Evolutionary conservation across 2,329 filamentous ascomycete species (phyloP).

Genomic region (Ilyonectria robusta): DNA sequence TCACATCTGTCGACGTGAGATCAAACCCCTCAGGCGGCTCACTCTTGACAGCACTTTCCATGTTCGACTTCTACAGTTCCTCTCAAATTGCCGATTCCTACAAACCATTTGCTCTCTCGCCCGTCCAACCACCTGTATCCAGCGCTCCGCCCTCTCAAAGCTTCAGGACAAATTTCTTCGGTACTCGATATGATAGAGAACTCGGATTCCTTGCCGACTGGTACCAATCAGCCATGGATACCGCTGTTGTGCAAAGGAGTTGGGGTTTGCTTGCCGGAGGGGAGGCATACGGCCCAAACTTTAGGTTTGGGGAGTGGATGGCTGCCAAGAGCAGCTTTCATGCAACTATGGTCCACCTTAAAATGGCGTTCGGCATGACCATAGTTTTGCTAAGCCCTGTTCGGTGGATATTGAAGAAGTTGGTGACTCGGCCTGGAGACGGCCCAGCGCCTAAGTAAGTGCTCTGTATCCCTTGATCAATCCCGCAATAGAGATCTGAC

Average conservation of each 20-base stretch:
- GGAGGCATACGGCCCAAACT: background rate
- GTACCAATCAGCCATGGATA: background rate
- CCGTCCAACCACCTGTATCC: background rate
- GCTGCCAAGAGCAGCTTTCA: background rate
- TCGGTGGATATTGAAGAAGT: background rate
- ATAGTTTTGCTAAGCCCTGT: background rate
- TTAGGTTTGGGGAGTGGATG: background rate
- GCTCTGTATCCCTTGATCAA: background rate
- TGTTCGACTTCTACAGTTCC: background rate
- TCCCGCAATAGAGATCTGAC: background rate
- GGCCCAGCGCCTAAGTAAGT: background rate
- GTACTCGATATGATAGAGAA: background rate
- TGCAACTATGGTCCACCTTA: background rate
- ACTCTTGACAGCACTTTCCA: background rate
- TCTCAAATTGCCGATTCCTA: background rate
- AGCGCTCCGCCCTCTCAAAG: background rate
- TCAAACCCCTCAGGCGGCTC: background rate
- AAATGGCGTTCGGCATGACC: background rate
- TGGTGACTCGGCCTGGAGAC: background rate
- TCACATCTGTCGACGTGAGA: background rate
- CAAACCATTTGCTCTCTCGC: background rate
- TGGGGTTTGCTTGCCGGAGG: background rate
- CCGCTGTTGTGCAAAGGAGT: background rate
- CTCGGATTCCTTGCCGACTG: background rate
- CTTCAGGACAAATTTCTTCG: background rate